Evolutionary conservation across 257 asterid species (phyloP).

Genomic region (Datura wrightii): DNA sequence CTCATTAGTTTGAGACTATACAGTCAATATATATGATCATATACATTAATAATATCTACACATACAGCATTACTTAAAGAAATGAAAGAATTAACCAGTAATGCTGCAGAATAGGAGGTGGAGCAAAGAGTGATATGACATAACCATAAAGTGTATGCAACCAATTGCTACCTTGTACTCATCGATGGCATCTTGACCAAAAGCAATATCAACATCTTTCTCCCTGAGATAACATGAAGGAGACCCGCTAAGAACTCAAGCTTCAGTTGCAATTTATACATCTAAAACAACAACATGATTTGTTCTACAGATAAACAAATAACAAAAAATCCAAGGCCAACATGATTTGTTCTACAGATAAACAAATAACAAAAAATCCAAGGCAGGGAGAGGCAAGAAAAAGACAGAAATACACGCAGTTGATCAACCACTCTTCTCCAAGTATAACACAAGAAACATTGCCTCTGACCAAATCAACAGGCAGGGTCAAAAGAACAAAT

Average conservation of each 20-base stretch:
- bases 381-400: neutral
- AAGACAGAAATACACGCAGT: neutral
- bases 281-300: constrained; percentile 3
- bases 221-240: constrained; percentile 67
- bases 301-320: neutral
- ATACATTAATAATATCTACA: neutral
- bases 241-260: constrained; percentile 34
- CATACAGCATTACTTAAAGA: neutral
- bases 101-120: constrained; percentile 21
- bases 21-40: neutral
- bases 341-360: constrained; percentile 5
- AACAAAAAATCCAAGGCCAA: constrained; percentile 3
- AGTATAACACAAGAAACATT: constrained; percentile 8
- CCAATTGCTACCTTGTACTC: constrained; percentile 78
- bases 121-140: constrained; percentile 24
- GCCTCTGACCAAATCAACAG: neutral
- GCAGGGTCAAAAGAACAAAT: constrained; percentile 19
- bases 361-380: neutral
- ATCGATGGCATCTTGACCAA: constrained; percentile 96
- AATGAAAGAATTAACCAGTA: neutral
- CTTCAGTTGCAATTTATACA: constrained; percentile 28
- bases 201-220: constrained; percentile 81
- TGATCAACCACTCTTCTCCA: neutral
- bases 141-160: constrained; percentile 27
- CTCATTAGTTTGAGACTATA: constrained; percentile 6